Conservation (phyloP, 495 filamentous ascomycete genomes). For the Neurospora discreta region DNA sequence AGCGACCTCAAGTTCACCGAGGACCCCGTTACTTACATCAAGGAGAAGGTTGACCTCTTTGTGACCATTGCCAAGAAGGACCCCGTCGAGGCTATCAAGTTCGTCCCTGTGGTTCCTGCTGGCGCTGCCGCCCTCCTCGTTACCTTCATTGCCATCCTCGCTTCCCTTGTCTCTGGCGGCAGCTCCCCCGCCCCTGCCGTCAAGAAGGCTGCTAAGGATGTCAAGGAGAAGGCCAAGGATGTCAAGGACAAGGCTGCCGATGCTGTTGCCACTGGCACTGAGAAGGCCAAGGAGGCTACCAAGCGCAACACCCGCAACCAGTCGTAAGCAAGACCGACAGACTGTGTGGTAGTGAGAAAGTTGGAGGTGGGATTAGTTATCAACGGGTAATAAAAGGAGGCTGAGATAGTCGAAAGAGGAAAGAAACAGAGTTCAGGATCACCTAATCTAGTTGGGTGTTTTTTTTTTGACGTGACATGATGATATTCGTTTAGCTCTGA, state of each 20-base stretch:
- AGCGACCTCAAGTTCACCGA: conserved; percentile 81
- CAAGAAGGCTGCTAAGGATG: conserved; percentile 54
- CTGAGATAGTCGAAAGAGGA: neutral
- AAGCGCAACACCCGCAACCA: conserved; percentile 43
- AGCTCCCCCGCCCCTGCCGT: conserved; percentile 29
- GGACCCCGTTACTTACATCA: conserved; percentile 79
- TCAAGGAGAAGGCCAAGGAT: conserved; percentile 59
- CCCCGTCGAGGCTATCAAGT: conserved; percentile 81
- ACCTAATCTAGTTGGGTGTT: neutral
- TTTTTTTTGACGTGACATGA: neutral
- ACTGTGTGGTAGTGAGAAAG: neutral
- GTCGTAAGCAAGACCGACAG: conserved; percentile 14
- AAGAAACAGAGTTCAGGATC: neutral
- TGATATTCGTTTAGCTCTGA: neutral
- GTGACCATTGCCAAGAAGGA: conserved; percentile 73
- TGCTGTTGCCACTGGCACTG: conserved; percentile 53
- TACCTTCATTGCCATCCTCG: conserved; percentile 56
- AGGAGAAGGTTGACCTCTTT: conserved; percentile 87
- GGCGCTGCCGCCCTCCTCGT: conserved; percentile 58
- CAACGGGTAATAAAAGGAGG: conserved; percentile 7
- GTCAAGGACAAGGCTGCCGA: conserved; percentile 72
- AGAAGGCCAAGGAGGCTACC: conserved; percentile 52
- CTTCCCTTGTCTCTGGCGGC: conserved; percentile 37
- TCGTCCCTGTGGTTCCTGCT: conserved; percentile 82
- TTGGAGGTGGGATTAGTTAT: conserved; percentile 4